Evolutionary conservation across 1,284 basidiomycete species (phyloP).

Genomic region (Rhizoctonia solani): DNA sequence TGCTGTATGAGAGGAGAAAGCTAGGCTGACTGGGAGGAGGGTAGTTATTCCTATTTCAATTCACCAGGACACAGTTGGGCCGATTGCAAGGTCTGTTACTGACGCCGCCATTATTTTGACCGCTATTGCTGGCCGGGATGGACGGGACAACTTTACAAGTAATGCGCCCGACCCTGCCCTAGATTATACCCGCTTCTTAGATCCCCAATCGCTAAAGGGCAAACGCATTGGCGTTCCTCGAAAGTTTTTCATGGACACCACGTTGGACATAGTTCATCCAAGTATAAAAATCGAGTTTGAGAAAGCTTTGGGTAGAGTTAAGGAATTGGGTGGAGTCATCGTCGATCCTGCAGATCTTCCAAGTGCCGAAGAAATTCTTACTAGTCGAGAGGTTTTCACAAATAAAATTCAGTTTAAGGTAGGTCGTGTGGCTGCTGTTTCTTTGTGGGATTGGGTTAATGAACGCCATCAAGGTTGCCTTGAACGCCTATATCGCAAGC

Average conservation of each 20-base stretch:
- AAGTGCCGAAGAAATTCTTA: conserved; percentile 51
- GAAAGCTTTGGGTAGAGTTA: conserved; percentile 53
- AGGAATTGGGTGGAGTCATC: conserved; percentile 59
- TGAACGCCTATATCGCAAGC: conserved; percentile 52
- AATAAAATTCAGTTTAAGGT: conserved; percentile 52
- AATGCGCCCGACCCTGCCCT: conserved; percentile 60
- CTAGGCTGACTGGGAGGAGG: too few relatives aligned
- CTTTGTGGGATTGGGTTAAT: too few relatives aligned
- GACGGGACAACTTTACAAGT: conserved; percentile 63
- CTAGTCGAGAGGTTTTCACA: conserved; percentile 47
- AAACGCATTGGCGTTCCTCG: conserved; percentile 62
- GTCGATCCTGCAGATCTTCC: conserved; percentile 67
- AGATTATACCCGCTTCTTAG: conserved; percentile 60
- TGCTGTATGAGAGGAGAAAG: too few relatives aligned
- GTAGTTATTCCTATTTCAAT: conserved; percentile 63
- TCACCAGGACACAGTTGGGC: conserved; percentile 68
- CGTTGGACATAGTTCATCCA: neutral
- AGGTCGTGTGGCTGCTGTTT: too few relatives aligned
- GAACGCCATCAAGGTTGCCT: conserved; percentile 57
- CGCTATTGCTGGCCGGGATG: conserved; percentile 62
- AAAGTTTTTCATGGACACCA: conserved; percentile 27
- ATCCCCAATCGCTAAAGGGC: conserved; percentile 55
- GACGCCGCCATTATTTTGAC: conserved; percentile 63
- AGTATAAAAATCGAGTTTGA: conserved; percentile 50
- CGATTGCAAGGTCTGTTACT: conserved; percentile 60